These are phyloP conservation scores for Zychaea mexicana DNA, from an alignment of 371 early-diverging fungal genomes.

Conservation along the genomic window DNA sequence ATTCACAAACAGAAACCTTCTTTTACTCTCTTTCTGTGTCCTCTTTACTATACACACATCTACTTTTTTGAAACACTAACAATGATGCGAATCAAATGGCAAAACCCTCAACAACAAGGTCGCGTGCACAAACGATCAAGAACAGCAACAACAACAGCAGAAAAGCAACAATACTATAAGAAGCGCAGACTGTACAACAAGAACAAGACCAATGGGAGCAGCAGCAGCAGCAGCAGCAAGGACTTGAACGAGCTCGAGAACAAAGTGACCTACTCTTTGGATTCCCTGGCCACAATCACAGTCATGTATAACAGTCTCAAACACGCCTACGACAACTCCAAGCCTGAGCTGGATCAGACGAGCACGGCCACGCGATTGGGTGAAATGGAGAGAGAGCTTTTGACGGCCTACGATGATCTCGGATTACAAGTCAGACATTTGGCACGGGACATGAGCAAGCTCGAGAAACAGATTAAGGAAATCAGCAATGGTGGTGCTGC, in stretches of 20 bases:
- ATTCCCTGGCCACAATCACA: slow-evolving; percentile 41
- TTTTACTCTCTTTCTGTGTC: not conserved
- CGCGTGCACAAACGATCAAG: slow-evolving; percentile 1
- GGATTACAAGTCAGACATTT: slow-evolving; percentile 44
- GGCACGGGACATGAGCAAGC: slow-evolving; percentile 31
- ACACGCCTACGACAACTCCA: slow-evolving; percentile 34
- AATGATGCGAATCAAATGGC: not conserved
- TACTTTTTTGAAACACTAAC: not conserved
- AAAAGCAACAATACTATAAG: not conserved
- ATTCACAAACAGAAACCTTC: too few relatives aligned
- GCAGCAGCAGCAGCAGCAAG: not conserved
- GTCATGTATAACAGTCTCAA: slow-evolving; percentile 43
- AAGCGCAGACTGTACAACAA: too few relatives aligned
- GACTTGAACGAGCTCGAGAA: slow-evolving; percentile 17
- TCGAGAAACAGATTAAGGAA: slow-evolving; percentile 23
- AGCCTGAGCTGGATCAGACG: slow-evolving; percentile 28
- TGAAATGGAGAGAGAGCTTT: slow-evolving; percentile 48
- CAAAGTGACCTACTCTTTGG: slow-evolving; percentile 41
- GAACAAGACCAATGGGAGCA: not conserved
- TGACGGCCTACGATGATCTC: slow-evolving; percentile 51
- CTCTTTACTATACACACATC: not conserved
- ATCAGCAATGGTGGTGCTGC: not conserved
- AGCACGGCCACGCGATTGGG: slow-evolving; percentile 36
- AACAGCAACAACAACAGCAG: not conserved
- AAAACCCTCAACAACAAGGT: not conserved